Base-by-base conservation (phyloP, 108 stramenopile genomes). In the Fistulifera pelliculosa region DNA sequence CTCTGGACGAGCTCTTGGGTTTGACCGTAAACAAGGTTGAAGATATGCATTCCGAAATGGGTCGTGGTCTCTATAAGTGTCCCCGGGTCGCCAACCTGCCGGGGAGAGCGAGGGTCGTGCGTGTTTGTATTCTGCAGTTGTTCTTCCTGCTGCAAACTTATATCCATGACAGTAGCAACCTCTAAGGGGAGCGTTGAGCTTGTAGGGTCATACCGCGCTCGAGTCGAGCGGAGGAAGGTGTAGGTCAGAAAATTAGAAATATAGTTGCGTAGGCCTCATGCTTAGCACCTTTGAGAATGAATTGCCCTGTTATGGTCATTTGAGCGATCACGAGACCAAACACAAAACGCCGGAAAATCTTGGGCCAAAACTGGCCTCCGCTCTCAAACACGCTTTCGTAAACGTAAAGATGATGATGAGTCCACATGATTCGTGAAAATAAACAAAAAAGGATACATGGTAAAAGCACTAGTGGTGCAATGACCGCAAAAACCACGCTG, bases 301-400 rank as follows among this genome's bases (percentile, higher is more conserved):
- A 86, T 68, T 90, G 88, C 10, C 94, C 94, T 14, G 86, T 86
- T 41, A 94, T 87, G 18, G 88, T 90, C 61, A 87, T 85, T 55
- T 94, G 94, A 5, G 90, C 87, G 49, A 94, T 79, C 39, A 91
- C 74, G 41, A 94, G 53, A 12, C 87, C 94, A 71, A 94, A 90
- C 7, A 92, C 75, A 60, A 90, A 90, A 1, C 94, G 75, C 22
- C 90, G 83, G 54, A 90, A 90, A 18, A 94, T 89, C 57, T 89
- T 92, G 12, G 94, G 94, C 90, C 88, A 94, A 55, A 90, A 92
- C 60, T 80, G 71, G n/a, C 93, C 93, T 53, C 94, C 94, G 50
- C 86, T 87, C 66, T 94, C 94, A 69, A 87, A 94, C 16, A 86
- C 82, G 49, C 83, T 81, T 64, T 94, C 94, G 60, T 92, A 94